Conservation (phyloP, 768 basidiomycete genomes). For the Psilocybe cyanescens region DNA sequence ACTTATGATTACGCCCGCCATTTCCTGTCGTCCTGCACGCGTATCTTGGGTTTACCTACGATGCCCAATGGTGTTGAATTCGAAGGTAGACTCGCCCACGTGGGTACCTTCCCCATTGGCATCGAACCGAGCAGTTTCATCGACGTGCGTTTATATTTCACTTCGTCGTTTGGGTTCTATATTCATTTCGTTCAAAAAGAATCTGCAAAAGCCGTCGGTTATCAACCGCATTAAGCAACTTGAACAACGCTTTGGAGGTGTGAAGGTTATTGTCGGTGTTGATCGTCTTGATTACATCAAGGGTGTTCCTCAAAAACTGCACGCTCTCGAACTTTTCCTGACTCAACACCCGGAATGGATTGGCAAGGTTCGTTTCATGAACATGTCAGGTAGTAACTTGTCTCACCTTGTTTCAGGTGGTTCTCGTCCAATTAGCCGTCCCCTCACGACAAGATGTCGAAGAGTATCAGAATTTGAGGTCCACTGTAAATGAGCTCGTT, state of each 20-base stretch:
- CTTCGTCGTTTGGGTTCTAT: background rate
- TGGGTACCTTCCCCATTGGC: conserved; percentile 99
- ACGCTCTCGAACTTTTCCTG: conserved; percentile 95
- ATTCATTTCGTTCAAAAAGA: conserved; percentile 43
- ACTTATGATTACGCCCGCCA: conserved; percentile 99
- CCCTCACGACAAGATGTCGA: conserved; percentile 98
- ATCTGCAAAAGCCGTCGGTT: conserved; percentile 81
- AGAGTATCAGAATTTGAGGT: conserved; percentile 96
- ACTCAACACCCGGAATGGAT: conserved; percentile 99
- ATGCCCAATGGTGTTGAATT: conserved; percentile 99
- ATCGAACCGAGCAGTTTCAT: conserved; percentile 95
- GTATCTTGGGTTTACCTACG: conserved; percentile 91
- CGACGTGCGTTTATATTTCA: conserved; percentile 49
- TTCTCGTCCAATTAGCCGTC: conserved; percentile 95
- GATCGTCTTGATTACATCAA: conserved; percentile 99
- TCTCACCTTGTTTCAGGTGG: conserved; percentile 57
- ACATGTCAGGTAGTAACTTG: conserved; percentile 3
- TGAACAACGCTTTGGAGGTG: conserved; percentile 89
- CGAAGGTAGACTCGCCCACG: conserved; percentile 92
- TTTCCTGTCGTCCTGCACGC: conserved; percentile 97
- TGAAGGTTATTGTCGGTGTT: conserved; percentile 98
- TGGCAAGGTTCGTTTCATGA: conserved; percentile 68
- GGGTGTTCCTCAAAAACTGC: conserved; percentile 97
- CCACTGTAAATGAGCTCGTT: conserved; percentile 96
- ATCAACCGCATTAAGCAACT: conserved; percentile 78